phyloP scores from a whole-genome alignment of 1,139 yeast species.

The Yamadazyma oceani region DNA sequence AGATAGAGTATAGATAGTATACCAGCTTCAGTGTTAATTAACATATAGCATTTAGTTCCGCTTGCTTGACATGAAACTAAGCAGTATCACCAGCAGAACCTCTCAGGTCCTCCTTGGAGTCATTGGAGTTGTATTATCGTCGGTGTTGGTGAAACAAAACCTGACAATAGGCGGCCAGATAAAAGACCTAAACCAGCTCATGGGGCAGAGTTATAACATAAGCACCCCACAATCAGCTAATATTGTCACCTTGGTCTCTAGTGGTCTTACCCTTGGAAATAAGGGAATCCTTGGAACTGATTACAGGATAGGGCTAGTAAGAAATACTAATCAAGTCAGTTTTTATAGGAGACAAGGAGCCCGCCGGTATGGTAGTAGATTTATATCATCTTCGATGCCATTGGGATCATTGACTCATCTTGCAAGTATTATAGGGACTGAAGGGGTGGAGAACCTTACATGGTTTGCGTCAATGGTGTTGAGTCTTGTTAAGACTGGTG shows the following conservation, averaged over 20 bases:
- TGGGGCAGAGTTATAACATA: slow-evolving; percentile 1
- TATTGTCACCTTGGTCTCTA: slow-evolving; percentile 4
- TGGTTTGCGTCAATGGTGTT: slow-evolving; percentile 11
- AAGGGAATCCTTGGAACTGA: slow-evolving; percentile 4
- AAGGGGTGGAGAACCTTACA: slow-evolving; percentile 7
- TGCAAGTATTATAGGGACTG: slow-evolving; percentile 8
- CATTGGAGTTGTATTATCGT: slow-evolving; percentile 4
- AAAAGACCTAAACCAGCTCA: slow-evolving; percentile 5
- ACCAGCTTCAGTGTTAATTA: no score
- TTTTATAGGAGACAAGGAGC: slow-evolving; percentile 3
- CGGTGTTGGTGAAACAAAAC: slow-evolving; percentile 7
- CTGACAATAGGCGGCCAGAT: neutral
- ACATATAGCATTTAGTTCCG: no score
- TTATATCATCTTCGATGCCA: neutral
- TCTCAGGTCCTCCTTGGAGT: slow-evolving; percentile 7
- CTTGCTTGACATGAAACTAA: no score
- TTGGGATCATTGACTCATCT: slow-evolving; percentile 3
- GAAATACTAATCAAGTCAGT: neutral
- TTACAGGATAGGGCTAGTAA: neutral
- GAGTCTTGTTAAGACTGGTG: slow-evolving; percentile 10
- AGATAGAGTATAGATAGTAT: no score
- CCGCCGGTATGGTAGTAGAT: neutral
- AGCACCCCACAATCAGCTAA: slow-evolving; percentile 7
- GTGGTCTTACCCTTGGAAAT: slow-evolving; percentile 7
- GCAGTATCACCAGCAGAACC: slow-evolving; percentile 1